Conservation (phyloP, 2,329 filamentous ascomycete species). For the Grosmannia huntii region DNA sequence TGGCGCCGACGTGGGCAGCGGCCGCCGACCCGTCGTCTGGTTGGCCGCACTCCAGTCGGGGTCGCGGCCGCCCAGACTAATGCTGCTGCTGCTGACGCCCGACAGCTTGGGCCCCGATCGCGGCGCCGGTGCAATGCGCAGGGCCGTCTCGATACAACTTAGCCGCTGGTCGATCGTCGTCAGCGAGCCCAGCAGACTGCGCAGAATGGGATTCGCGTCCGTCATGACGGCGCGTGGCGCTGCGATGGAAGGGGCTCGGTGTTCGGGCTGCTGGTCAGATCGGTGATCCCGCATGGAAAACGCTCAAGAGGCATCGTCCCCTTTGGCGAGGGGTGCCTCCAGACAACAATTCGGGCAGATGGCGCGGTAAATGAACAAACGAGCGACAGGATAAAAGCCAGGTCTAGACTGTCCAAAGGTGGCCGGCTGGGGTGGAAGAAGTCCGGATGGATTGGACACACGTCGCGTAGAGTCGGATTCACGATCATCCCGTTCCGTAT, state of each 20-base stretch:
- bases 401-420: not conserved
- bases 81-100: not conserved
- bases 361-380: not conserved
- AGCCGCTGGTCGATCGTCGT: constrained; percentile 19
- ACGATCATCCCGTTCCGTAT: not conserved
- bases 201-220: constrained; percentile 9
- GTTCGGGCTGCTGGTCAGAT: not conserved
- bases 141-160: constrained; percentile 15
- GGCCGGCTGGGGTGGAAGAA: not conserved
- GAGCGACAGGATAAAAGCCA: not conserved
- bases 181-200: constrained; percentile 16
- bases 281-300: not conserved
- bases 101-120: not conserved
- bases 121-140: constrained; percentile 8
- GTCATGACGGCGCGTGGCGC: constrained; percentile 1
- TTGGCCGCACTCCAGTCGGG: too few species aligned
- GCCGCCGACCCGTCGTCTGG: not conserved
- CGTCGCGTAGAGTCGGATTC: too few species aligned
- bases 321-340: not conserved
- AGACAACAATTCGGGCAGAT: not conserved
- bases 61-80: not conserved
- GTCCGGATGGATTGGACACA: too few species aligned
- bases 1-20: not conserved
- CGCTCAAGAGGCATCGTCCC: not conserved
- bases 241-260: not conserved